Evolutionary conservation across 257 asterid genomes (phyloP).

Genomic region (Capsicum pubescens): DNA sequence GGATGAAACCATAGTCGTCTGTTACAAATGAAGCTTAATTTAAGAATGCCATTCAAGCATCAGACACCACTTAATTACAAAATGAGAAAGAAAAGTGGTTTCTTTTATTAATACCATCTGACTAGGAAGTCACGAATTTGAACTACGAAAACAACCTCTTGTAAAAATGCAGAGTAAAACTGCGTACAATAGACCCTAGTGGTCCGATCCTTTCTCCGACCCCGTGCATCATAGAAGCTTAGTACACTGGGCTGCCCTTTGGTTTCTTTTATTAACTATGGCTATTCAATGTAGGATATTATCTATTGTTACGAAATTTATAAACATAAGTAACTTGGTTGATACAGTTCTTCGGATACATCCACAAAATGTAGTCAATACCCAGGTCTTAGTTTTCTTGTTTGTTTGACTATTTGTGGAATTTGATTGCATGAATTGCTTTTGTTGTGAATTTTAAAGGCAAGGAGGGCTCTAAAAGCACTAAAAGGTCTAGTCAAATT

Average conservation of each 20-base stretch:
- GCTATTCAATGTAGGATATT: background rate
- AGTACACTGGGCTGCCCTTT: too few species aligned
- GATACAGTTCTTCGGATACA: background rate
- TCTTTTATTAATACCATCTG: background rate
- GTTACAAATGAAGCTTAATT: background rate
- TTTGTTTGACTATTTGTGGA: background rate
- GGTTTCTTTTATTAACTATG: background rate
- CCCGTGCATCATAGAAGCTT: too few species aligned
- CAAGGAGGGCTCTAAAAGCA: constrained; percentile 57
- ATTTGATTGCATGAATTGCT: background rate
- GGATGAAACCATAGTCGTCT: background rate
- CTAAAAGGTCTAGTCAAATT: constrained; percentile 55
- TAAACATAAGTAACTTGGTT: background rate
- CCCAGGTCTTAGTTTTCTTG: background rate
- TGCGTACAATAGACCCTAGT: too few species aligned
- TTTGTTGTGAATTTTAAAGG: constrained; percentile 33
- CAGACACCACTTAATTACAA: background rate
- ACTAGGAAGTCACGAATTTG: too few species aligned
- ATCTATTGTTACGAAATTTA: background rate
- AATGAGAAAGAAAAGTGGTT: background rate
- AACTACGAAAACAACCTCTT: too few species aligned
- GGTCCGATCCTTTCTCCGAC: too few species aligned
- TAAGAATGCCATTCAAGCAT: background rate
- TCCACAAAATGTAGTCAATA: background rate
- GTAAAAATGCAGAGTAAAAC: too few species aligned